phyloP scores from a whole-genome alignment of 352 stramenopile genomes.

The Globisporangium okanoganense region DNA sequence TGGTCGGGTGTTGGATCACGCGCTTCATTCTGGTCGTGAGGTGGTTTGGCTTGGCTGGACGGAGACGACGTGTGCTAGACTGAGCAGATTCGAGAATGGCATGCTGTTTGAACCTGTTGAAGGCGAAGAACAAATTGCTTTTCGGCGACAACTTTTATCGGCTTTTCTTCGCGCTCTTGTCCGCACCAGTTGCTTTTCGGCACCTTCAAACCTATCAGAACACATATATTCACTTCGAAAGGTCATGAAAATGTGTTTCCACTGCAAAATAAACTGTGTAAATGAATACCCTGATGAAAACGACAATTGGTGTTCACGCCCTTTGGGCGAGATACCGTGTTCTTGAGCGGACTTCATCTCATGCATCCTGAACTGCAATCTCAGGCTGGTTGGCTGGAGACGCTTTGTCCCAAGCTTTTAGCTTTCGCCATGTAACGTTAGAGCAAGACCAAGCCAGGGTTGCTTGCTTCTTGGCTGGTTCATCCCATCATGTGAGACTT shows the following conservation, averaged over 20 bases:
- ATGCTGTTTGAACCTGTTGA: not conserved
- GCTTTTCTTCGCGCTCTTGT: constrained; percentile 6
- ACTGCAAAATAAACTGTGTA: not conserved
- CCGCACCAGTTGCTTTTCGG: not conserved
- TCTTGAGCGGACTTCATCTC: too few relatives aligned
- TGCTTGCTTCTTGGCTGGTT: too few relatives aligned
- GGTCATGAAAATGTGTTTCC: not conserved
- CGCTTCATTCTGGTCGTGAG: constrained; percentile 11
- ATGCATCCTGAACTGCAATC: not conserved
- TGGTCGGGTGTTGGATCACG: constrained; percentile 9
- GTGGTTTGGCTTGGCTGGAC: not conserved
- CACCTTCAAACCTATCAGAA: not conserved
- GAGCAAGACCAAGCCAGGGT: too few relatives aligned
- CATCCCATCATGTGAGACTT: too few relatives aligned
- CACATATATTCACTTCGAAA: not conserved
- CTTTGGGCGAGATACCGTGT: not conserved
- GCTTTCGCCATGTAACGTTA: too few relatives aligned
- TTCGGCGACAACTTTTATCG: constrained; percentile 1
- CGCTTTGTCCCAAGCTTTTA: too few relatives aligned
- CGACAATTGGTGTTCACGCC: not conserved
- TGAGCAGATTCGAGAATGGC: constrained; percentile 4
- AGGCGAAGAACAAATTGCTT: not conserved
- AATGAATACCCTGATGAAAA: not conserved
- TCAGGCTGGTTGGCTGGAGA: not conserved
- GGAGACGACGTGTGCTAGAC: not conserved